phyloP scores from a whole-genome alignment of 2,329 filamentous ascomycete genomes.

The Pestalotiopsis sp. region DNA sequence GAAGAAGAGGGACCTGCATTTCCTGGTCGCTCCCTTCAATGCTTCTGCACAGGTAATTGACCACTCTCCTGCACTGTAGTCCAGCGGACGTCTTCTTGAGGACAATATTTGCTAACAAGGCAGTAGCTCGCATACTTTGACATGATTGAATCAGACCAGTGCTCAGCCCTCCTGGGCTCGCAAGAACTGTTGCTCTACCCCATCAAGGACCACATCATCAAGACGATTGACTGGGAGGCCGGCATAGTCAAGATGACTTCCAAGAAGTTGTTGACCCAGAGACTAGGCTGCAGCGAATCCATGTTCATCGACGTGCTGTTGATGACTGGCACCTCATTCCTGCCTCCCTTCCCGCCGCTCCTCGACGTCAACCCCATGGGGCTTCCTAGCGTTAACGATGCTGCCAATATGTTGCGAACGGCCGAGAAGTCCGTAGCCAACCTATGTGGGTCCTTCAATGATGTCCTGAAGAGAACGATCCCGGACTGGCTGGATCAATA shows the following conservation, averaged over 20 bases:
- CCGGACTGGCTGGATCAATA: conserved; percentile 84
- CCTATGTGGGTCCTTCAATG: conserved; percentile 77
- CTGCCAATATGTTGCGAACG: conserved; percentile 76
- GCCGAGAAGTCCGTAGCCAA: conserved; percentile 70
- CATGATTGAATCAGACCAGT: conserved; percentile 65
- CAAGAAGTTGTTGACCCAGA: conserved; percentile 71
- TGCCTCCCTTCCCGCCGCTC: conserved; percentile 78
- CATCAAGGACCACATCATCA: conserved; percentile 74
- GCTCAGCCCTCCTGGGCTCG: conserved; percentile 79
- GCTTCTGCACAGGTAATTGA: conserved; percentile 77
- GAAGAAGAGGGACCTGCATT: conserved; percentile 68
- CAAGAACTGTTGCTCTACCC: conserved; percentile 87
- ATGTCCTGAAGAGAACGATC: conserved; percentile 73
- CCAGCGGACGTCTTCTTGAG: too few relatives aligned
- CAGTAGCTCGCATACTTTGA: conserved; percentile 77
- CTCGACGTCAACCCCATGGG: conserved; percentile 62
- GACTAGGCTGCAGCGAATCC: conserved; percentile 66
- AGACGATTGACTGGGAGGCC: conserved; percentile 67
- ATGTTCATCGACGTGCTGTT: conserved; percentile 84
- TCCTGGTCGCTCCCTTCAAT: conserved; percentile 84
- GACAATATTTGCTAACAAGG: neutral
- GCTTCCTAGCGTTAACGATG: conserved; percentile 70
- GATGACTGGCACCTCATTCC: conserved; percentile 80
- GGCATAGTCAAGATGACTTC: conserved; percentile 64
- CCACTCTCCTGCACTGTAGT: neutral